Conservation (phyloP, 345 rosid species). For the Chamaenerion angustifolium region DNA sequence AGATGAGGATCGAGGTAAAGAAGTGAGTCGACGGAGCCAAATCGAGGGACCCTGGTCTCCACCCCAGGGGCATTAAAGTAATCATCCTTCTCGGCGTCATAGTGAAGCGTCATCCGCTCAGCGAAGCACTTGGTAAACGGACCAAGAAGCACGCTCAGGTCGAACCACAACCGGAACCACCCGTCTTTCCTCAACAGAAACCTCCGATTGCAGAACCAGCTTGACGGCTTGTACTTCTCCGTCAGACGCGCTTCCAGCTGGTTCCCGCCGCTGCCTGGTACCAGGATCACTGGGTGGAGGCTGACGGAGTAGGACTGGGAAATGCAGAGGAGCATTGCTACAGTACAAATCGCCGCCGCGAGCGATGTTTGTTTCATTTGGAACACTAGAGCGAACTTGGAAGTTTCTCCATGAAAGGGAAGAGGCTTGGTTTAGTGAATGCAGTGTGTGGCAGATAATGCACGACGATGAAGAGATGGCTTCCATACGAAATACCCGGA, state of each 20-base stretch:
- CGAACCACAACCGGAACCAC: slow-evolving; percentile 90
- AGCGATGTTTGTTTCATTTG: not conserved
- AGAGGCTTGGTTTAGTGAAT: not conserved
- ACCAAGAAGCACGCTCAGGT: slow-evolving; percentile 42
- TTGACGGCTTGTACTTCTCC: slow-evolving; percentile 36
- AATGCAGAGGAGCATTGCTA: slow-evolving; percentile 18
- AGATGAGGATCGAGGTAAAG: slow-evolving; percentile 55
- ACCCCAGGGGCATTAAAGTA: slow-evolving; percentile 63
- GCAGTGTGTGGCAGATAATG: too few relatives aligned
- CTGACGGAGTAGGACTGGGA: slow-evolving; percentile 22
- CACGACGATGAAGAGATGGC: too few relatives aligned
- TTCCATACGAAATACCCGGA: too few relatives aligned
- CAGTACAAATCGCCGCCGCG: not conserved
- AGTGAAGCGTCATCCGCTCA: slow-evolving; percentile 58
- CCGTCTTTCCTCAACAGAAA: slow-evolving; percentile 42
- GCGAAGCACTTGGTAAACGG: slow-evolving; percentile 67
- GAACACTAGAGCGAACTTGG: not conserved
- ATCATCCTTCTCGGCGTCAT: slow-evolving; percentile 48
- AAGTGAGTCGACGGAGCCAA: slow-evolving; percentile 66
- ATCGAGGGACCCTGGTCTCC: slow-evolving; percentile 43
- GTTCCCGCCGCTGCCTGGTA: slow-evolving; percentile 86
- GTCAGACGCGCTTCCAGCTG: slow-evolving; percentile 69
- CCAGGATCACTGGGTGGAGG: slow-evolving; percentile 55
- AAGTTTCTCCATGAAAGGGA: not conserved
- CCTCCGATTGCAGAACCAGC: slow-evolving; percentile 40